Evolutionary conservation across 805 yeast genomes (phyloP).

Genomic region (Lipomyces mesembrius): DNA sequence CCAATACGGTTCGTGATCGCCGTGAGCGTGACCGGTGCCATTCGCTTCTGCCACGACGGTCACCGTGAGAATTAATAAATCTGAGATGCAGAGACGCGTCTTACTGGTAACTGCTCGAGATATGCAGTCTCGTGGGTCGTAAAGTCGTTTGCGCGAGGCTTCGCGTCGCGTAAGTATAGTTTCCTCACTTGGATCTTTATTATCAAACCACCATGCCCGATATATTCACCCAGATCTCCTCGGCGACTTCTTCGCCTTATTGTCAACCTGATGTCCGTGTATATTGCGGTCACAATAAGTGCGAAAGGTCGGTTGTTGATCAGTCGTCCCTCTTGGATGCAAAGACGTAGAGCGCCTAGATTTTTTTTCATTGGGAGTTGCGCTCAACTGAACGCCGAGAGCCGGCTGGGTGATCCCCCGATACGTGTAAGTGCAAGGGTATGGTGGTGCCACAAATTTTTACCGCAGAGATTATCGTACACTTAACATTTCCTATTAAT

Average conservation of each 20-base stretch:
- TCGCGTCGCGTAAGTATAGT: not conserved
- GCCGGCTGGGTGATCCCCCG: not conserved
- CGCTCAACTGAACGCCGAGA: not conserved
- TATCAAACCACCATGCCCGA: not conserved
- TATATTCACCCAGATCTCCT: not conserved
- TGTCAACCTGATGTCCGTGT: not conserved
- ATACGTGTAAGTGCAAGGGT: not conserved
- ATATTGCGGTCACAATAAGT: not conserved
- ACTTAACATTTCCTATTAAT: no score
- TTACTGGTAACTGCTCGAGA: not conserved
- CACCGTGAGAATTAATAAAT: not conserved
- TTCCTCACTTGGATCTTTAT: not conserved
- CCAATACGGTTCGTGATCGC: slow-evolving; percentile 27
- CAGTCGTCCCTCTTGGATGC: not conserved
- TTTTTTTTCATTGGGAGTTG: not conserved
- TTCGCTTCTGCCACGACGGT: not conserved
- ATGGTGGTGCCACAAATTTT: not conserved
- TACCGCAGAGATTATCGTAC: no score
- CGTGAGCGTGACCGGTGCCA: slow-evolving; percentile 29
- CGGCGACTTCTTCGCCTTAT: not conserved
- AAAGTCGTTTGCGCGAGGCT: not conserved
- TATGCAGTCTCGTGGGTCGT: not conserved
- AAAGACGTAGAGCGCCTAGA: not conserved
- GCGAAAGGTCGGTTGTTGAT: not conserved
- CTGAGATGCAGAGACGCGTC: not conserved